Percentiles rank a stretch among this genome's conserved stretches.
phyloP scores from a whole-genome alignment of 2,329 filamentous ascomycete species.

The Hypoxylon sp. region DNA sequence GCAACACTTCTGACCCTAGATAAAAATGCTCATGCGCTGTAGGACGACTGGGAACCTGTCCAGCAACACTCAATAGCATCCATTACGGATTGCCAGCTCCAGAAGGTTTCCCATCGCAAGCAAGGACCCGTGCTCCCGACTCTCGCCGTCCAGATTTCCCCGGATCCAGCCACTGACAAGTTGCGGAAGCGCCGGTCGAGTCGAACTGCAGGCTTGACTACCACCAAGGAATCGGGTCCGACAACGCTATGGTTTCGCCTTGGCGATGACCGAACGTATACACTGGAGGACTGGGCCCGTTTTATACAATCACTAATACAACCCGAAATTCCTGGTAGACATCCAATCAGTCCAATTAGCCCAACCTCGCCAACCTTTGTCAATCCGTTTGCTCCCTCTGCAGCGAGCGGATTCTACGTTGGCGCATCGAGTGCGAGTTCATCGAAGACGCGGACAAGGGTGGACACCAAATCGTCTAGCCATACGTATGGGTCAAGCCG shows the following conservation, averaged over 20 bases:
- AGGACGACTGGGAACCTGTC: conserved; percentile 69
- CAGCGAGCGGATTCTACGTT: conserved; percentile 59
- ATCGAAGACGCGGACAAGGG: conserved; percentile 56
- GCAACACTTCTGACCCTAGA: not conserved
- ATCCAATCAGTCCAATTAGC: conserved; percentile 65
- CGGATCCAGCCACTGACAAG: conserved; percentile 68
- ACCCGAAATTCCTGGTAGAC: conserved; percentile 59
- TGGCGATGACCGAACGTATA: conserved; percentile 66
- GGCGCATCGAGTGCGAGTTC: conserved; percentile 62
- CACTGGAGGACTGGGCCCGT: conserved; percentile 72
- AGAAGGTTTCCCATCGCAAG: conserved; percentile 73
- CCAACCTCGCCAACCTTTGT: conserved; percentile 69
- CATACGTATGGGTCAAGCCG: conserved; percentile 64
- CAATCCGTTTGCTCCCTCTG: conserved; percentile 64
- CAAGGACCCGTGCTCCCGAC: conserved; percentile 73
- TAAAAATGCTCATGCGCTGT: conserved; percentile 40
- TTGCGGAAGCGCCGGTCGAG: conserved; percentile 76
- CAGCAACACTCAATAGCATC: conserved; percentile 68
- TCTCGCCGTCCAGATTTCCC: conserved; percentile 69
- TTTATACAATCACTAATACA: conserved; percentile 64
- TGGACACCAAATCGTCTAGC: conserved; percentile 65
- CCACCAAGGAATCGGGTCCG: conserved; percentile 65
- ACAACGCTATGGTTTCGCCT: conserved; percentile 71
- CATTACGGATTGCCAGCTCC: conserved; percentile 71
- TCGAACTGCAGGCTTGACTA: conserved; percentile 70